Percentiles rank a stretch among this genome's conserved stretches.
phyloP scores from a whole-genome alignment of 1,139 yeast species.

The Sporopachydermia cereana region DNA sequence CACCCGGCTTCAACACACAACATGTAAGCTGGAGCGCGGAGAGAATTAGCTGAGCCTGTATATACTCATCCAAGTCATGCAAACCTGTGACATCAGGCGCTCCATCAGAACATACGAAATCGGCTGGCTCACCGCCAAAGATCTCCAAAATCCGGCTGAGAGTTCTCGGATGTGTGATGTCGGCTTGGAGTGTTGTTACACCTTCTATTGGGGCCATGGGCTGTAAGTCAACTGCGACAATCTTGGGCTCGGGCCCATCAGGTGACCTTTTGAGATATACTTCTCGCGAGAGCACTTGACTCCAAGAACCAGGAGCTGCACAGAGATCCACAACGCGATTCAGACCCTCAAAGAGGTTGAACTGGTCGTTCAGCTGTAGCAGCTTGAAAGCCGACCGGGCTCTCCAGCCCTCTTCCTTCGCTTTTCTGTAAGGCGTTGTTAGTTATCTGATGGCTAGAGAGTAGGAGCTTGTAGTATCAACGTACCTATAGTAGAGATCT shows the following conservation, averaged over 20 bases:
- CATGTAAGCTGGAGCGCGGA: slow-evolving; percentile 89
- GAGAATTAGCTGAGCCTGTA: slow-evolving; percentile 85
- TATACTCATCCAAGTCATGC: slow-evolving; percentile 92
- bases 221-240: slow-evolving; percentile 90
- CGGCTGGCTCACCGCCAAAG: slow-evolving; percentile 89
- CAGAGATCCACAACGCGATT: slow-evolving; percentile 87
- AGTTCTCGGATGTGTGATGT: slow-evolving; percentile 91
- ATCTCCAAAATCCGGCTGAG: slow-evolving; percentile 59
- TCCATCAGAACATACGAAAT: slow-evolving; percentile 92
- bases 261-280: slow-evolving; percentile 31
- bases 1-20: slow-evolving; percentile 78
- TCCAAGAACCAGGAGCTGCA: slow-evolving; percentile 99
- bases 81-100: slow-evolving; percentile 98
- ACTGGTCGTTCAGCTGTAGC: slow-evolving; percentile 80
- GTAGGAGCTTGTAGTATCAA: no score
- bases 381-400: slow-evolving; percentile 94
- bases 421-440: slow-evolving; percentile 44
- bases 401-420: slow-evolving; percentile 96
- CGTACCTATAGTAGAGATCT: slow-evolving; percentile 55
- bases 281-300: slow-evolving; percentile 80
- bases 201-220: slow-evolving; percentile 94
- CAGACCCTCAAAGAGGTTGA: slow-evolving; percentile 64
- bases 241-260: slow-evolving; percentile 34
- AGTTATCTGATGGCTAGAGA: not conserved
- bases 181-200: slow-evolving; percentile 86